phyloP scores from a whole-genome alignment of 768 basidiomycete genomes.

The Mycena chlorophos region DNA sequence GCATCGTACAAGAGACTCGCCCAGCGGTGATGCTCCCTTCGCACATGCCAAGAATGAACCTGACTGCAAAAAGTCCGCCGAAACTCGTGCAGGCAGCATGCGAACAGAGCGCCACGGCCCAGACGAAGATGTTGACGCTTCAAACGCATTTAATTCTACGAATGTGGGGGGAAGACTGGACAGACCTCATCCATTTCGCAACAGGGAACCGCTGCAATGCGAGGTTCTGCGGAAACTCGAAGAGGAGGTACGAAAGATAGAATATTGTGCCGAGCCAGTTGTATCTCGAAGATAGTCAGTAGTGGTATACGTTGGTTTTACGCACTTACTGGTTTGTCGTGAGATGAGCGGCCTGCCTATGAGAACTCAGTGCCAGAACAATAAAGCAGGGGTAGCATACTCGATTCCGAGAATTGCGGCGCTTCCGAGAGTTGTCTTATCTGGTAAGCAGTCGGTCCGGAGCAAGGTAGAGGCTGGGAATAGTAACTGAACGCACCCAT shows the following conservation, averaged over 20 bases:
- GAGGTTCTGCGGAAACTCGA: conserved; percentile 70
- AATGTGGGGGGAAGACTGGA: not conserved
- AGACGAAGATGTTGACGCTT: conserved; percentile 73
- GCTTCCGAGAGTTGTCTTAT: conserved; percentile 70
- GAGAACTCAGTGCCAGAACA: conserved; percentile 17
- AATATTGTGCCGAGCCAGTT: conserved; percentile 80
- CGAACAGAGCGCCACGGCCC: conserved; percentile 61
- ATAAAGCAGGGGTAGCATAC: conserved; percentile 30
- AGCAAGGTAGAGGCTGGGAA: not conserved
- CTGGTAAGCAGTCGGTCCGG: not conserved
- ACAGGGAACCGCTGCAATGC: conserved; percentile 74
- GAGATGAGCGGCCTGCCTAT: conserved; percentile 60
- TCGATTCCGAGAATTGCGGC: conserved; percentile 70
- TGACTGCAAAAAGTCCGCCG: conserved; percentile 63
- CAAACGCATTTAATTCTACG: not conserved
- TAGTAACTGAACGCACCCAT: conserved; percentile 44
- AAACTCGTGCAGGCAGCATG: conserved; percentile 71
- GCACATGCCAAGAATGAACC: conserved; percentile 72
- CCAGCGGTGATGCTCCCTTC: conserved; percentile 71
- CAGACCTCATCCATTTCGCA: conserved; percentile 80
- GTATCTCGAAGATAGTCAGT: conserved; percentile 42
- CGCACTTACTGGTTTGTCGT: conserved; percentile 60
- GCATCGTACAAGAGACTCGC: conserved; percentile 9
- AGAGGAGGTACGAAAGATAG: conserved; percentile 66
- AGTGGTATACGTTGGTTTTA: not conserved